Conservation (phyloP, 1,284 basidiomycete species). For the Leccinum proliferum region DNA sequence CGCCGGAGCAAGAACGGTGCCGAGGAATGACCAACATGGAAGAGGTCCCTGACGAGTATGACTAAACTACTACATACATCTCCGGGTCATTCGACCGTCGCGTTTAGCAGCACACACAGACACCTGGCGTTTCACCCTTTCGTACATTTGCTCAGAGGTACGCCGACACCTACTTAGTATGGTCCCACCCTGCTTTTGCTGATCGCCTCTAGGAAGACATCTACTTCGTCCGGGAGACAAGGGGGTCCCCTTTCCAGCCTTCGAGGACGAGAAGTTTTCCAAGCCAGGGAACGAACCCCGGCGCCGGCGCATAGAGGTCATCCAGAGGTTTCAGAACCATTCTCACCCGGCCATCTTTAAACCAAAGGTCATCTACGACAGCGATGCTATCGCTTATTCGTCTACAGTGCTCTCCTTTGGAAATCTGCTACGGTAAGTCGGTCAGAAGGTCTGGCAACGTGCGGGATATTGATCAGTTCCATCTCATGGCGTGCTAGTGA, state of each 20-base stretch:
- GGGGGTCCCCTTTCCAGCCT: constrained; percentile 9
- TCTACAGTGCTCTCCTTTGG: constrained; percentile 26
- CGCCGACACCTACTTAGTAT: too few species aligned
- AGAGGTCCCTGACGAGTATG: constrained; percentile 15
- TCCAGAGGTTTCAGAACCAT: constrained; percentile 31
- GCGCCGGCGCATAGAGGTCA: constrained; percentile 26
- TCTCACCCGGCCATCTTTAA: constrained; percentile 22
- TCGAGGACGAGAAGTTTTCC: constrained; percentile 8
- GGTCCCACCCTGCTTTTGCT: too few species aligned
- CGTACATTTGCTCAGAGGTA: too few species aligned
- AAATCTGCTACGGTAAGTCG: constrained; percentile 14
- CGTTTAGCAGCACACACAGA: too few species aligned
- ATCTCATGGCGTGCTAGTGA: constrained; percentile 18
- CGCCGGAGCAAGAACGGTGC: constrained; percentile 6
- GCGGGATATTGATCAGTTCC: neutral
- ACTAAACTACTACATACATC: too few species aligned
- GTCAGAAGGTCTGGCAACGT: neutral
- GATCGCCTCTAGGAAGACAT: too few species aligned
- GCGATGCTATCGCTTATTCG: constrained; percentile 35
- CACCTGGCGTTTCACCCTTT: too few species aligned
- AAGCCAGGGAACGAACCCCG: neutral
- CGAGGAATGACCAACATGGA: constrained; percentile 11
- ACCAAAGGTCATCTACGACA: constrained; percentile 34
- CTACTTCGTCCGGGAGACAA: too few species aligned
- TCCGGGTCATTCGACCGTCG: too few species aligned